Conservation (phyloP, 208 protist genomes). For the Herpetomonas tarakana region DNA sequence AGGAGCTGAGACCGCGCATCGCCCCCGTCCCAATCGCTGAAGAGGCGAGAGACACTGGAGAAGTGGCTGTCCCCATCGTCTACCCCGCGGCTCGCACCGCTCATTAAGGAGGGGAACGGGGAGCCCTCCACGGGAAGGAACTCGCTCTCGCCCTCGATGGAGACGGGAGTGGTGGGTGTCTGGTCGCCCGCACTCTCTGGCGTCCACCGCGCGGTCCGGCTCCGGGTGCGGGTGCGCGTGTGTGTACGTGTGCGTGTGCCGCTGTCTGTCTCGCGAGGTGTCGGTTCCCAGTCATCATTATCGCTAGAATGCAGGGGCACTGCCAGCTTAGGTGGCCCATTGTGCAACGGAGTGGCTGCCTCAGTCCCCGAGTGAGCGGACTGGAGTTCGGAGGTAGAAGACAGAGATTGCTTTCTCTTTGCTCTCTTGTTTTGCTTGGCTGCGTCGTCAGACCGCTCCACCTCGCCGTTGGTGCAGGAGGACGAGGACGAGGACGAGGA, state of each 20-base stretch:
- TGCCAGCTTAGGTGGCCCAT: too few species aligned
- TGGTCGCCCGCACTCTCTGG: background rate
- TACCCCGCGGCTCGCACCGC: background rate
- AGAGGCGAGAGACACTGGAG: conserved; percentile 20
- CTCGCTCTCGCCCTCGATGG: background rate
- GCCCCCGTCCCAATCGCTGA: background rate
- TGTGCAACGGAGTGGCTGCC: too few species aligned
- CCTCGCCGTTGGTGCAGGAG: background rate
- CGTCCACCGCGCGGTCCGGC: background rate
- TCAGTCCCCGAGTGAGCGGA: too few species aligned
- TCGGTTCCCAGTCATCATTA: too few species aligned
- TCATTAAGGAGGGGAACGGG: conserved; percentile 9
- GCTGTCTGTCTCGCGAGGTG: background rate
- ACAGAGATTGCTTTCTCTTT: too few species aligned
- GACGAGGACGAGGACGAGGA: background rate
- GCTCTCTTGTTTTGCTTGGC: background rate
- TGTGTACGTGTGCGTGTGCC: background rate
- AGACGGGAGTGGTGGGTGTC: background rate
- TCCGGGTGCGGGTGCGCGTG: background rate
- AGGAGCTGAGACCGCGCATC: background rate
- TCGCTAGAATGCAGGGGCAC: too few species aligned
- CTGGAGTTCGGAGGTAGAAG: too few species aligned
- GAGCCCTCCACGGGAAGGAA: conserved; percentile 2
- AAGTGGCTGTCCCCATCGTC: conserved; percentile 25
- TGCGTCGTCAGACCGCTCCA: background rate